Base-by-base conservation (phyloP, 805 yeast genomes). In the Cyberlindnera suaveolens region DNA sequence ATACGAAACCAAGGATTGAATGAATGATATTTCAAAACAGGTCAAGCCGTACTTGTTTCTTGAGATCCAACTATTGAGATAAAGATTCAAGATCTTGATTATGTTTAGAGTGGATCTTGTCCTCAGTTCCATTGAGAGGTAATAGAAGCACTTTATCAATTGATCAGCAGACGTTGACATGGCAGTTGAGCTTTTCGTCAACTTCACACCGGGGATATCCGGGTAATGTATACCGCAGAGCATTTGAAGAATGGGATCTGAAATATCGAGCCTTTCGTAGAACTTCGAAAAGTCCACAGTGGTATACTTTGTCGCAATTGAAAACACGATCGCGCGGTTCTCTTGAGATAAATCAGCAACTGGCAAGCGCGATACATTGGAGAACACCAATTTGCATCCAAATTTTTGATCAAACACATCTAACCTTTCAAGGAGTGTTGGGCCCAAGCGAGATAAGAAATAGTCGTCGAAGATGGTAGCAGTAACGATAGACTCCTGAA, bases 61-160 rank as follows among this genome's bases (percentile, higher is more conserved):
- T 4, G 45, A 42, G 6, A 63, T 31, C 67, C 72, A 67, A 36
- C 60, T 58, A 8, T 47, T 51, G 9, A 57, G 44, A 41, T 64
- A 67, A n/a, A 54, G 46, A 10, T 54, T 50, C 1, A 64, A 40
- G 16, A 69, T 60, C 37, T 60, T 58, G 1, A 46, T 47, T 11
- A 69, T 46, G 39, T 67, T 66, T 3, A 41, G 19, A 11, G 59
- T 57, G 4, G 64, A 54, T 35, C 59, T 61, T 11, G 61, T 48
- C 23, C 53, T 60, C 50, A 61, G 56, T 45, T 68, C 72, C 11
- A 58, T 38, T 14, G 63, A 54, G 8, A 69, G 47, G 26, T 57
- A 61, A 47, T 63, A 68, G 14, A 56, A 56, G 4, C 64, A 43
- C 45, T 58, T 66, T 2, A 69, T 54, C 35, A 68, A 51, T 0